Evolutionary conservation across 1,139 yeast genomes (phyloP).

Genomic region (Kodamaea alishanica): DNA sequence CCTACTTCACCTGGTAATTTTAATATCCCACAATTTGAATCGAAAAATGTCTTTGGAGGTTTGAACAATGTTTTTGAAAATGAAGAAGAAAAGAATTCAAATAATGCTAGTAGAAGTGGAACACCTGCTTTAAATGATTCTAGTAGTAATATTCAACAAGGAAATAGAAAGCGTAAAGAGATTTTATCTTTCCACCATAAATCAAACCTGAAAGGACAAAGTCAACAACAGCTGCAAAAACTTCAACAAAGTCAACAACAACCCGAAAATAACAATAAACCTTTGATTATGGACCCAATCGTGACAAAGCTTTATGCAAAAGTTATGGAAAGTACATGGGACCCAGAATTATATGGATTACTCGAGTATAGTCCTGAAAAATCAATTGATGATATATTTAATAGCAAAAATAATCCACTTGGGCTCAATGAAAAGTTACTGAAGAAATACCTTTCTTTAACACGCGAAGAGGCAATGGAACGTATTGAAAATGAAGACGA

Average conservation of each 20-base stretch:
- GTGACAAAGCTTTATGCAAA: constrained; percentile 54
- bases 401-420: constrained; percentile 50
- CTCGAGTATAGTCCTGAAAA: constrained; percentile 71
- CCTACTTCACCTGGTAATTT: constrained; percentile 15
- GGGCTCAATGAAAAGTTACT: constrained; percentile 53
- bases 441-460: constrained; percentile 13
- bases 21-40: constrained; percentile 39
- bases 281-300: constrained; percentile 45
- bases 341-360: constrained; percentile 52
- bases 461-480: constrained; percentile 5
- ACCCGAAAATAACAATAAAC: constrained; percentile 1
- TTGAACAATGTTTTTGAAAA: constrained; percentile 28
- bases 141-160: not conserved
- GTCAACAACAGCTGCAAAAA: constrained; percentile 1
- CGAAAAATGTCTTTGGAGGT: constrained; percentile 39
- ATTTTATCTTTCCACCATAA: not conserved
- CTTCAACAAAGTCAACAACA: constrained; percentile 4
- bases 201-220: not conserved
- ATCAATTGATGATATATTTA: constrained; percentile 71
- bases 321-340: constrained; percentile 75
- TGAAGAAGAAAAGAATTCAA: not conserved
- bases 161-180: not conserved
- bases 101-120: not conserved
- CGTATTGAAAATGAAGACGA: constrained; percentile 31
- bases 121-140: no score